Evolutionary conservation across 2,329 filamentous ascomycete species (phyloP), one percentile per base, ranked within the genome.

Genomic region (Trichoderma hamatum): DNA sequence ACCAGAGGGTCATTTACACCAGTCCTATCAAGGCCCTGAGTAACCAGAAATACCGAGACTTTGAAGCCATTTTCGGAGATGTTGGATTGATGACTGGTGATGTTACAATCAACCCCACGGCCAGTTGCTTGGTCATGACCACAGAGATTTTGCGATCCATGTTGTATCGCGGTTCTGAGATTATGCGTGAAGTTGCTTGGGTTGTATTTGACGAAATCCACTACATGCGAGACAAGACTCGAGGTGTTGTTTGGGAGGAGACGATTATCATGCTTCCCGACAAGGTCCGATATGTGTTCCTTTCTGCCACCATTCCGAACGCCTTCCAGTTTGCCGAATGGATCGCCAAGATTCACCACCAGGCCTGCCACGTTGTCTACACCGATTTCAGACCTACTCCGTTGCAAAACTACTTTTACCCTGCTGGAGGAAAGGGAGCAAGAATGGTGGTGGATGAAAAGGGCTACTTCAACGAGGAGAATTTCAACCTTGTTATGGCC

Each of bases 321-420:
- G 94, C 96, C 64, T 97, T 98, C 88, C 96, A 99, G 80, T 99
- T 99, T 76, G 96, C 96, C 74, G 95, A 99, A 80, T 99, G 96
- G 96, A 97, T 99, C 75, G 94, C 92, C 74, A 98, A 98, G 82
- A 98, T 95, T 69, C 96, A 99, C 79, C 92, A 92, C 73, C 96
- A 99, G 77, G 95, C 96, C 7, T 99, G 96, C 74, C 96, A 99
- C 84, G 96, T 99, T 72, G 96, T 99, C 3, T 99, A 99, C 80
- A 99, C 96, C 64, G 95, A 99, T 81, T 99, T 98, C 84, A 89
- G 96, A 77, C 96, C 96, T 24, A 99, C 96, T 0, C 96, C 96
- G 1, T 83, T 99, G 36, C 96, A 99, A 77, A 96, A 98, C 80
- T 99, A 99, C 82, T 96, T 98, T 82, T 98, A 97, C 82, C 96